Evolutionary conservation across 768 basidiomycete species (phyloP).

Genomic region (Agrocybe praecox): DNA sequence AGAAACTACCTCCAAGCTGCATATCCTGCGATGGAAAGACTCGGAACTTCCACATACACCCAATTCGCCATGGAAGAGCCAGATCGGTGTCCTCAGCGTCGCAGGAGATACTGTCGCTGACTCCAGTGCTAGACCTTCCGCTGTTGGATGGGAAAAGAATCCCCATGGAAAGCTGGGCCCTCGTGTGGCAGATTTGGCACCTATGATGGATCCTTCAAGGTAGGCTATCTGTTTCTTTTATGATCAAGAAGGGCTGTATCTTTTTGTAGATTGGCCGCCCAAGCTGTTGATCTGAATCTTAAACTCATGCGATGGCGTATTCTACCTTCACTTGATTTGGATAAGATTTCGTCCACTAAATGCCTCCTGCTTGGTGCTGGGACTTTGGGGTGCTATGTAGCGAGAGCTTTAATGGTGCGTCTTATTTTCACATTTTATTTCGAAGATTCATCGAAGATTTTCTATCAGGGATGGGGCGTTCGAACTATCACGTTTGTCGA

Average conservation of each 20-base stretch:
- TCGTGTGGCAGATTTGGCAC: conserved; percentile 85
- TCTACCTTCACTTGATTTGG: conserved; percentile 84
- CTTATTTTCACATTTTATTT: not conserved
- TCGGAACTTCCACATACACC: conserved; percentile 42
- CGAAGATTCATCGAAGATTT: not conserved
- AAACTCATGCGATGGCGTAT: conserved; percentile 99
- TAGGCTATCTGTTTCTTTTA: conserved; percentile 26
- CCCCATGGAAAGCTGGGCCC: conserved; percentile 84
- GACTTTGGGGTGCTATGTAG: conserved; percentile 95
- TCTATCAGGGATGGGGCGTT: conserved; percentile 88
- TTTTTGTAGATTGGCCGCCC: conserved; percentile 77
- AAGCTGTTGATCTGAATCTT: conserved; percentile 97
- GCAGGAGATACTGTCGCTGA: conserved; percentile 17
- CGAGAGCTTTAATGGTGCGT: conserved; percentile 85
- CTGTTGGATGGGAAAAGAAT: conserved; percentile 98
- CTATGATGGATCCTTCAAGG: conserved; percentile 95
- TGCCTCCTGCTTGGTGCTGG: conserved; percentile 94
- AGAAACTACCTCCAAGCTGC: conserved; percentile 46
- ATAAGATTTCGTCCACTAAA: conserved; percentile 77
- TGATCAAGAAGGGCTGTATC: not conserved
- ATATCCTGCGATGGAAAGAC: conserved; percentile 81
- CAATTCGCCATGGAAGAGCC: conserved; percentile 58
- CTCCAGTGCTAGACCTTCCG: conserved; percentile 44
- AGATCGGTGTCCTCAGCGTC: conserved; percentile 54
- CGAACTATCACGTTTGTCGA: conserved; percentile 93